phyloP scores from a whole-genome alignment of 192 early-diverging fungal genomes.

The Pilaira anomala region DNA sequence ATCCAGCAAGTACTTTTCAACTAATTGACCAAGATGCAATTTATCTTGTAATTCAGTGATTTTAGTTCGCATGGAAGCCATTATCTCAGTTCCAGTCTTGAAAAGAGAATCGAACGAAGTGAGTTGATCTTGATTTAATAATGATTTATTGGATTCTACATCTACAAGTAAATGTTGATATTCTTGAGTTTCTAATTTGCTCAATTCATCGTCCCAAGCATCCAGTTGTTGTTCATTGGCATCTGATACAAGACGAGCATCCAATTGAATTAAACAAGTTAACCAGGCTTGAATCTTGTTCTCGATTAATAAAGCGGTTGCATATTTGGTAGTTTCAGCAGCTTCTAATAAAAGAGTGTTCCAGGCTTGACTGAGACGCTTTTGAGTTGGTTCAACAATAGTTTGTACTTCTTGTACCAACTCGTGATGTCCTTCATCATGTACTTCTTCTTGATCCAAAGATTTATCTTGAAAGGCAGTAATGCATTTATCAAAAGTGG shows the following conservation, averaged over 20 bases:
- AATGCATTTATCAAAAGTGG: constrained; percentile 11
- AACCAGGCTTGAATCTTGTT: constrained; percentile 8
- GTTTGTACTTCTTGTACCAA: constrained; percentile 4
- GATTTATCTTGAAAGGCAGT: constrained; percentile 16
- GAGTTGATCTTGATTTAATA: background rate
- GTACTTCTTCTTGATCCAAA: constrained; percentile 8
- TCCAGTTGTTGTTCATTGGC: constrained; percentile 3
- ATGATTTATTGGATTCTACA: background rate
- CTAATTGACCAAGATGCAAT: background rate
- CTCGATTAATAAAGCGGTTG: constrained; percentile 8
- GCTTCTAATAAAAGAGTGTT: background rate
- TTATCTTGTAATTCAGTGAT: background rate
- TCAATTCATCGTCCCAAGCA: constrained; percentile 9
- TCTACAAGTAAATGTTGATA: background rate
- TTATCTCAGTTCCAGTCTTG: background rate
- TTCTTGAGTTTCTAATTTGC: constrained; percentile 5
- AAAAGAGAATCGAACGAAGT: background rate
- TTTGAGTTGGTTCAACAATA: constrained; percentile 17
- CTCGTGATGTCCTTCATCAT: constrained; percentile 10
- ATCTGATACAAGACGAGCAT: background rate
- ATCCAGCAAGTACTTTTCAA: background rate
- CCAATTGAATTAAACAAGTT: background rate
- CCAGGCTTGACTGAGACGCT: constrained; percentile 21
- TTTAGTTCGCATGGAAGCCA: background rate
- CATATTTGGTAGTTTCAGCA: background rate